These are phyloP conservation scores for Groenewaldozyma sp. DNA, from an alignment of 1,139 yeast species.

Conservation along the genomic window DNA sequence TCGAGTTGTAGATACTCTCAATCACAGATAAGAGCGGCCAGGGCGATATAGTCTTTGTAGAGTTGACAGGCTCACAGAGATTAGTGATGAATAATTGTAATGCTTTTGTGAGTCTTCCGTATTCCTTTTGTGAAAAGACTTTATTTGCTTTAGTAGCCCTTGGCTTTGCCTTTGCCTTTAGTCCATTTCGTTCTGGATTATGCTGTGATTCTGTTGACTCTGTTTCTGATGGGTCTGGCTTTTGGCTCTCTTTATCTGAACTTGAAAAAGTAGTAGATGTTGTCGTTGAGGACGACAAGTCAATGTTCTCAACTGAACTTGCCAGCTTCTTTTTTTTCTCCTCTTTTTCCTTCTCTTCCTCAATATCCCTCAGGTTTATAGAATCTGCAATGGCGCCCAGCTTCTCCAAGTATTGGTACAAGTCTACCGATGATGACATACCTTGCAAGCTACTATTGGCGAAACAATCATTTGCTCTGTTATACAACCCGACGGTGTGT, in stretches of 20 bases:
- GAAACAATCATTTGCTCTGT: conserved; percentile 81
- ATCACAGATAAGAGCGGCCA: conserved; percentile 69
- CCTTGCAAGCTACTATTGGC: conserved; percentile 91
- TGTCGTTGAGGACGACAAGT: too few species aligned
- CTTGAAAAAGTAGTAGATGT: too few species aligned
- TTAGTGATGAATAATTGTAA: conserved; percentile 45
- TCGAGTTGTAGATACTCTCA: conserved; percentile 69
- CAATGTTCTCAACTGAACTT: too few species aligned
- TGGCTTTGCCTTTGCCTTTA: neutral
- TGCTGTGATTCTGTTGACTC: conserved; percentile 1
- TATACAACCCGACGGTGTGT: conserved; percentile 72
- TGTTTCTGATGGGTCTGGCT: neutral
- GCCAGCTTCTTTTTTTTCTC: conserved; percentile 1
- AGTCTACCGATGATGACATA: conserved; percentile 55
- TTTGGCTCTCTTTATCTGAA: too few species aligned
- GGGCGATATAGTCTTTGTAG: conserved; percentile 53
- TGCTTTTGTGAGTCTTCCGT: conserved; percentile 28
- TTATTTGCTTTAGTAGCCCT: conserved; percentile 1
- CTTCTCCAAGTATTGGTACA: conserved; percentile 49
- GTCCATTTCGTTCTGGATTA: too few species aligned
- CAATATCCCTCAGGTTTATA: conserved; percentile 8
- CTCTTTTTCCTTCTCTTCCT: neutral
- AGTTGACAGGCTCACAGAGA: conserved; percentile 54
- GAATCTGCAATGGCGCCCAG: conserved; percentile 12
- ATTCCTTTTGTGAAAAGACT: neutral